Base-by-base conservation (phyloP, 2,329 filamentous ascomycete genomes). In the Penicillium sp. region DNA sequence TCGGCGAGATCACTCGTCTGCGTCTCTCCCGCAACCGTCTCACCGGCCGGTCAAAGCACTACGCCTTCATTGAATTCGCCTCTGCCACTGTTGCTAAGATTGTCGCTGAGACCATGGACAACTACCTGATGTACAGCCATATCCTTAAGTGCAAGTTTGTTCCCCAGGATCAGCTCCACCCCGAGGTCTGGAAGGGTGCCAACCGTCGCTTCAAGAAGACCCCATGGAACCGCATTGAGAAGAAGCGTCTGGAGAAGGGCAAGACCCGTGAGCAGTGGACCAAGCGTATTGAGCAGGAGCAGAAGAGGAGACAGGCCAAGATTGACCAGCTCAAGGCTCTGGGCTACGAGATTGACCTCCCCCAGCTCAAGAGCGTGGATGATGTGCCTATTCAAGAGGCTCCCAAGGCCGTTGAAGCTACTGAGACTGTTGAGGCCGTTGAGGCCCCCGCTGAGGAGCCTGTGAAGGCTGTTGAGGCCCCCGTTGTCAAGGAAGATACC, bases 101-200 rank as follows among this genome's bases (percentile, higher is more conserved):
- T 66, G 93, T 96, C 29, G 89, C 91, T 49, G 90, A 92, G 78
- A 96, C 95, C 22, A 99, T 99, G 95, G 86, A 97, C 81, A 96
- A 93, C 78, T 99, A 99, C 77, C 86, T 98, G 39, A 84, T 99
- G 70, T 98, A 96, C 74, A 91, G 91, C 6, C 93, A 97, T 73
- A 90, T 98, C 60, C 82, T 99, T 66, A 93, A 96, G 76, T 93
- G 93, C 76, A 90, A 91, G 72, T 80, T 87, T 24, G 84, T 97
- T 4, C 86, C 90, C 4, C 79, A 86, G 56, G 90, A 90, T 59
- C 87, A 93, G 70, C 80, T 96, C 44, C 91, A 96, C 72, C 83
- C 87, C 24, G 83, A 91, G 60, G 80, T 97, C 52, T 98, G 92
- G 86, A 92, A 95, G 78, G 92, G 92, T 37, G 91, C 92, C 68